phyloP scores from a whole-genome alignment of 768 basidiomycete species.

The Xerocomus spinulosus region DNA sequence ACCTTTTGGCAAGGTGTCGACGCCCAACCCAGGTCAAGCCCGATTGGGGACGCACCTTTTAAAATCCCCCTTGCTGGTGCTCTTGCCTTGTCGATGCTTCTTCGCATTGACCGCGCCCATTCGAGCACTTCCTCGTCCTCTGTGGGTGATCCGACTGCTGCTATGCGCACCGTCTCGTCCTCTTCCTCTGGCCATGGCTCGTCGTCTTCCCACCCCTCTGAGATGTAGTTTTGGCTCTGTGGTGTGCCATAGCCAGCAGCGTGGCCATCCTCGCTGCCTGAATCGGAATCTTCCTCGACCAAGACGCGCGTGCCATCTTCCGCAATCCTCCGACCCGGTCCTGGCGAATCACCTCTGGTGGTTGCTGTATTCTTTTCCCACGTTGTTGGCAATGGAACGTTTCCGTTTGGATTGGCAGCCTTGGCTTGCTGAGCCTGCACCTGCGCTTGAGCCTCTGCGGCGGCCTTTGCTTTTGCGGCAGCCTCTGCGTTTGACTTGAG shows the following conservation, averaged over 20 bases:
- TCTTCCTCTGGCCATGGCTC: constrained; percentile 72
- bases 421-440: constrained; percentile 28
- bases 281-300: constrained; percentile 68
- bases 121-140: constrained; percentile 63
- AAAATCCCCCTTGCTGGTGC: constrained; percentile 80
- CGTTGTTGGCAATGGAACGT: constrained; percentile 47
- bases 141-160: constrained; percentile 2
- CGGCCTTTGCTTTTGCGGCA: constrained; percentile 38
- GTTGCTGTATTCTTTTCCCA: constrained; percentile 85
- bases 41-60: constrained; percentile 61
- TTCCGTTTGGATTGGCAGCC: constrained; percentile 23
- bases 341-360: constrained; percentile 42
- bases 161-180: constrained; percentile 67
- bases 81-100: constrained; percentile 63
- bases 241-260: constrained; percentile 32
- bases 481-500: constrained; percentile 70
- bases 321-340: constrained; percentile 42
- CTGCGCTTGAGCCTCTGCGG: constrained; percentile 26
- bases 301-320: constrained; percentile 65
- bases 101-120: constrained; percentile 72
- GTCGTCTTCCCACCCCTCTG: constrained; percentile 73
- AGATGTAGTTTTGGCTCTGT: constrained; percentile 39
- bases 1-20: constrained; percentile 47
- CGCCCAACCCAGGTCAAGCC: too few relatives aligned
- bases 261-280: constrained; percentile 52